These are phyloP conservation scores for Oemleria cerasiformis DNA, from an alignment of 306 rosid genomes.

Conservation along the genomic window DNA sequence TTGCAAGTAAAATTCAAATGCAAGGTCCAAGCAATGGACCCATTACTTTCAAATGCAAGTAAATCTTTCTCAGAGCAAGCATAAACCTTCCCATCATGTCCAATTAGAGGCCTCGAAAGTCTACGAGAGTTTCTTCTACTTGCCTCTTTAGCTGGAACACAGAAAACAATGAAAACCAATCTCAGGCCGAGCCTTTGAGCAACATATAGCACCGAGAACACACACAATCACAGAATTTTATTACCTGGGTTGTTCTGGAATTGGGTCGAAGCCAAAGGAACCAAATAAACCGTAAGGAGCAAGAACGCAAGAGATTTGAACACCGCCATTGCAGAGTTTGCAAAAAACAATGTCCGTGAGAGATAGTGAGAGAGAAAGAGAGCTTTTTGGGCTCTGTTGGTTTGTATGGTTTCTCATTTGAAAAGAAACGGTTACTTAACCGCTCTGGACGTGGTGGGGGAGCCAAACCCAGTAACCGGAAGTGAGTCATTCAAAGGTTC, in stretches of 20 bases:
- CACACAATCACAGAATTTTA: neutral
- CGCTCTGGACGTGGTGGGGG: conserved; percentile 12
- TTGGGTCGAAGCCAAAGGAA: neutral
- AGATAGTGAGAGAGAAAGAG: neutral
- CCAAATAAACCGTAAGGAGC: conserved; percentile 4
- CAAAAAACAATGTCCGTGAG: neutral
- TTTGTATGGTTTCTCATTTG: neutral
- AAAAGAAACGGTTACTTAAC: conserved; percentile 23
- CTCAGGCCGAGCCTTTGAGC: neutral
- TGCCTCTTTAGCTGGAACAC: conserved; percentile 14
- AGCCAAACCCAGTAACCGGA: neutral
- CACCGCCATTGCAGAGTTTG: conserved; percentile 17
- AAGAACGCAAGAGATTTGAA: conserved; percentile 7
- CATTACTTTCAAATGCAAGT: conserved; percentile 63
- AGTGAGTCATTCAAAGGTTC: too few relatives aligned
- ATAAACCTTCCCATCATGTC: conserved; percentile 60
- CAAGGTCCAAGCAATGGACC: conserved; percentile 58
- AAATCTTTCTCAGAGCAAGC: conserved; percentile 48
- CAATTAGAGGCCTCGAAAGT: conserved; percentile 58
- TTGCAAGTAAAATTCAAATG: conserved; percentile 53
- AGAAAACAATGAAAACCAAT: neutral
- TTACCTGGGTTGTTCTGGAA: conserved; percentile 6
- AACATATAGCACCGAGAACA: neutral
- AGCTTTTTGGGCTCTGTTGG: neutral
- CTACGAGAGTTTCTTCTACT: conserved; percentile 20